phyloP scores from a whole-genome alignment of 768 basidiomycete genomes.

The Hortiboletus campestris region DNA sequence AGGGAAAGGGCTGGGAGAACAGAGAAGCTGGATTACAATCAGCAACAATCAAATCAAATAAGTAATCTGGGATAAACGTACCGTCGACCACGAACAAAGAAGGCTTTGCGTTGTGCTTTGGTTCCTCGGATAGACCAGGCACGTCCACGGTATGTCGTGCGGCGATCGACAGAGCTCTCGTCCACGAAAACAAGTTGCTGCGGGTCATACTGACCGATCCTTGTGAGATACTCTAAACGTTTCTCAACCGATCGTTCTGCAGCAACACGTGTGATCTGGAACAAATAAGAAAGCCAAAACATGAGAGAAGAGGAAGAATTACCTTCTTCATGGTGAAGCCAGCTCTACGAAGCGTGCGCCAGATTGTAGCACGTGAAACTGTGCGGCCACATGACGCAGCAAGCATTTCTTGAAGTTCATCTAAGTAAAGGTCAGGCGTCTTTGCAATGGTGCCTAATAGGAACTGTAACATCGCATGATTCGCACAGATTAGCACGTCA shows the following conservation, averaged over 20 bases:
- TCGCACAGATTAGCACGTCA: too few relatives aligned
- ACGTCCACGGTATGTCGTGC: neutral
- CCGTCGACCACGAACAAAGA: neutral
- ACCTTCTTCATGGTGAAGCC: neutral
- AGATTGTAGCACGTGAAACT: neutral
- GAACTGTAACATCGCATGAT: neutral
- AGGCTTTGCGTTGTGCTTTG: neutral
- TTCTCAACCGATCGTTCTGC: neutral
- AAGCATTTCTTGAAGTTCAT: neutral
- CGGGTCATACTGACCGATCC: neutral
- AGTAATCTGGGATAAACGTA: neutral
- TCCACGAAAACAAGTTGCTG: neutral
- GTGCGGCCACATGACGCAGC: neutral
- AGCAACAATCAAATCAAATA: neutral
- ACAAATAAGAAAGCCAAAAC: neutral
- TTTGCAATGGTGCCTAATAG: neutral
- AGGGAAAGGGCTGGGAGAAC: constrained; percentile 2
- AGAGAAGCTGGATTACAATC: neutral
- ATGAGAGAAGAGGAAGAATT: neutral
- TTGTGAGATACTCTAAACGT: neutral
- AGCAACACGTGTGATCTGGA: neutral
- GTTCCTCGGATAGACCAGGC: constrained; percentile 3
- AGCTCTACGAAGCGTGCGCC: neutral
- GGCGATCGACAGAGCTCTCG: too few relatives aligned
- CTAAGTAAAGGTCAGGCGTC: neutral